Conservation (phyloP, 1,284 basidiomycete genomes). For the Volvariella surrecta region DNA sequence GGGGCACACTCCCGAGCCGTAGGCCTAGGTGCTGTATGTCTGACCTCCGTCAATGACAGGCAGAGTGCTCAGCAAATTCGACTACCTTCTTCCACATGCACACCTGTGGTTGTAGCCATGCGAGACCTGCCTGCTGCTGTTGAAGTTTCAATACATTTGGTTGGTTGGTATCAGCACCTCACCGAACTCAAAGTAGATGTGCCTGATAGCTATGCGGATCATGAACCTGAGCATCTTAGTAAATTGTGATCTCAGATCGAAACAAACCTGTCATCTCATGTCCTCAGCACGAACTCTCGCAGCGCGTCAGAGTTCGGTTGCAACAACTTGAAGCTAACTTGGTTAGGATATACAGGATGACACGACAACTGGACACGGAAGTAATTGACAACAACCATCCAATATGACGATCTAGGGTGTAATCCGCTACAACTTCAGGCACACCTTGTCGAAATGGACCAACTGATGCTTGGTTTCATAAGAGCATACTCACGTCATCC, state of each 20-base stretch:
- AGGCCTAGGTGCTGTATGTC: too few species aligned
- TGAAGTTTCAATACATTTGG: too few species aligned
- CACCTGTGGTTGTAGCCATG: too few species aligned
- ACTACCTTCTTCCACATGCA: too few species aligned
- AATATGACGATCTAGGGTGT: neutral
- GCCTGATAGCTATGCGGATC: constrained; percentile 1
- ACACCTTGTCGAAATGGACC: constrained; percentile 1
- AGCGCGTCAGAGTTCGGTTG: neutral
- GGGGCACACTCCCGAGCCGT: too few species aligned
- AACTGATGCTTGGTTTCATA: neutral
- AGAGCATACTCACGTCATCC: neutral
- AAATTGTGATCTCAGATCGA: neutral
- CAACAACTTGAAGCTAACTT: neutral
- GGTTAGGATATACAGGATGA: neutral
- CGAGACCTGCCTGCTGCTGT: too few species aligned
- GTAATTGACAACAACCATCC: neutral
- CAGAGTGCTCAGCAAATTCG: too few species aligned
- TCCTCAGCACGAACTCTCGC: neutral
- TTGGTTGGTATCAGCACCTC: too few species aligned
- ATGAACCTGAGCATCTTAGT: neutral
- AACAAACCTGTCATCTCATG: neutral
- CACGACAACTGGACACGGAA: neutral
- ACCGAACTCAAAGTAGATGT: neutral
- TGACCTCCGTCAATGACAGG: too few species aligned
- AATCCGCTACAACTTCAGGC: neutral